Evolutionary conservation across 208 protist species (phyloP).

Genomic region (Crithidia expoeki): DNA sequence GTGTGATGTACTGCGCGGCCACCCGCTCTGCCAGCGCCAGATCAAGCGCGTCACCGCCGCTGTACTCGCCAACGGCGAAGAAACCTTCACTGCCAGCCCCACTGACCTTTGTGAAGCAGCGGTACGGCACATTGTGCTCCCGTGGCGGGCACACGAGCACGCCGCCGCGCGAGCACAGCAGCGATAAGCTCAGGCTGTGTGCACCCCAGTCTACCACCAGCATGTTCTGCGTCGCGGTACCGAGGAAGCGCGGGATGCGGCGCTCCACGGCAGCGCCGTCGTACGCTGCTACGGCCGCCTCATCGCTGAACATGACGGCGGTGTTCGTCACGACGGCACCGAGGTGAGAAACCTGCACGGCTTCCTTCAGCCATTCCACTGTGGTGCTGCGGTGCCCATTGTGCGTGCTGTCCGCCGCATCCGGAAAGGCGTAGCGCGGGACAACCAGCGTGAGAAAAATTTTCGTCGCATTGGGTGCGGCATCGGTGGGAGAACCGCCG

Average conservation of each 20-base stretch:
- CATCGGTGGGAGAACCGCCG: constrained; percentile 4
- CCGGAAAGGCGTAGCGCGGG: constrained; percentile 75
- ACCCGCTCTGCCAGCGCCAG: constrained; percentile 71
- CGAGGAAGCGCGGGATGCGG: constrained; percentile 31
- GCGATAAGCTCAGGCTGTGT: constrained; percentile 61
- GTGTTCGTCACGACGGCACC: constrained; percentile 47
- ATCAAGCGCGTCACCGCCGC: constrained; percentile 75
- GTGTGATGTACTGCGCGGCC: constrained; percentile 69
- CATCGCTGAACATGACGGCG: constrained; percentile 76
- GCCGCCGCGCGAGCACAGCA: constrained; percentile 59
- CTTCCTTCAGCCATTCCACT: constrained; percentile 70
- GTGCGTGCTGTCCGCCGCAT: constrained; percentile 14
- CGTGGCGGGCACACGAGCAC: constrained; percentile 39
- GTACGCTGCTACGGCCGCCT: constrained; percentile 65
- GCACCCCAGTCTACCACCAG: constrained; percentile 87
- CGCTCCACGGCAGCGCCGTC: constrained; percentile 42
- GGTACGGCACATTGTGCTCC: constrained; percentile 35
- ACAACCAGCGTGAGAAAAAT: constrained; percentile 81
- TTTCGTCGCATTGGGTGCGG: constrained; percentile 5
- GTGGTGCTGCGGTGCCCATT: constrained; percentile 15
- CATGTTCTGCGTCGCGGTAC: constrained; percentile 40
- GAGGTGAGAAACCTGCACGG: constrained; percentile 68
- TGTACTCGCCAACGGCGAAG: constrained; percentile 25
- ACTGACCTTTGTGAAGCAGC: constrained; percentile 37
- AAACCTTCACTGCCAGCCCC: constrained; percentile 17